Base-by-base conservation (phyloP, 306 rosid genomes). In the peach (Prunus persica) region DNA sequence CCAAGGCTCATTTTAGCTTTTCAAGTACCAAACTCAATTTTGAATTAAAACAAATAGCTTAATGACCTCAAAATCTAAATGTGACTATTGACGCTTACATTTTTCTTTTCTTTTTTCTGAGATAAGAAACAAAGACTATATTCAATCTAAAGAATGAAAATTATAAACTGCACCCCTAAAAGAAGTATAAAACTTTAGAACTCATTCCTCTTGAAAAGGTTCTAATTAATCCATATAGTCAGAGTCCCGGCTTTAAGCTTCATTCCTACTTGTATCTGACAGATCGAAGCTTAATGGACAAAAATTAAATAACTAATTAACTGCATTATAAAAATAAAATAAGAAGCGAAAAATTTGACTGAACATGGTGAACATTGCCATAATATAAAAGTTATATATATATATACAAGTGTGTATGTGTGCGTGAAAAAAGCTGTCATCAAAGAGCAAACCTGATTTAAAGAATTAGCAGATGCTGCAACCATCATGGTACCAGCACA, bases 401-500 rank as follows among this genome's bases (percentile, higher is more conserved):
- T 0, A 47, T 47, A 5, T 24, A 56, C 10, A 2, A 3, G 54
- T 5, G 6, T 19, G 43, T 13, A 18, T 25, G 10, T 13, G 19
- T 43, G 51, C 3, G 24, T 32, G 34, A n/a, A 60, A 11, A 22
- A 14, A 27, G 58, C 16, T 2, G 25, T 22, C 25, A 51, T 19
- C 41, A 49, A 83, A 78, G 71, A 78, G 78, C 63, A 60, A 73
- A 91, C 98, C 98, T 95, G 97, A 83, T 95, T 95, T 80, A 95
- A 87, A 47, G 98, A 82, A 76, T 79, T 95, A 51, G 97, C 98
- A 71, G 97, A 92, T 65, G 97, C 97, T 52, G 98, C 96, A 85
- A 95, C 97, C 98, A 92, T 89, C 98, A 95, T 95, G 65, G 98
- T 95, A 58, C 98, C 98, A 46, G 89, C 74, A 75, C 98, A 95